Percentiles rank a stretch among this genome's conserved stretches.
Evolutionary conservation across 768 basidiomycete species (phyloP).

Genomic region (Suillus paluster): DNA sequence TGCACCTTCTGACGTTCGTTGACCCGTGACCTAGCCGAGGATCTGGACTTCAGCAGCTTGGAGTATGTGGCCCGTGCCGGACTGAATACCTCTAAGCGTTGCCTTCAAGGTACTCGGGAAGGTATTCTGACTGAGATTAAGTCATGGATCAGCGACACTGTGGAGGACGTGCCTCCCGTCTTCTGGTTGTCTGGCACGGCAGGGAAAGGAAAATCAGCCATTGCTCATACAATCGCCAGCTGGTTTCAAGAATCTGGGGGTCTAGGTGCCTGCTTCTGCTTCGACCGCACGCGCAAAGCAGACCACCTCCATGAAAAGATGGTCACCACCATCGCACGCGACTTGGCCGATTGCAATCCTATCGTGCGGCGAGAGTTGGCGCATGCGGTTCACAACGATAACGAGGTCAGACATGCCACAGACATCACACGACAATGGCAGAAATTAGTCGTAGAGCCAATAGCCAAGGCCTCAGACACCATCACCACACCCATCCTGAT

Average conservation of each 20-base stretch:
- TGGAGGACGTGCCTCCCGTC: slow-evolving; percentile 18
- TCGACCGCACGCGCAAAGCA: slow-evolving; percentile 25
- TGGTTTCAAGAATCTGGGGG: slow-evolving; percentile 17
- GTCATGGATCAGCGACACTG: slow-evolving; percentile 22
- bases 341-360: slow-evolving; percentile 27
- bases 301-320: slow-evolving; percentile 26
- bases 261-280: slow-evolving; percentile 41
- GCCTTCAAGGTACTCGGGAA: slow-evolving; percentile 24
- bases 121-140: slow-evolving; percentile 28
- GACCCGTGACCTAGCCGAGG: not conserved
- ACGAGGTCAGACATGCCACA: not conserved
- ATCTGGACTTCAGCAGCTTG: slow-evolving; percentile 1
- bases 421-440: slow-evolving; percentile 18
- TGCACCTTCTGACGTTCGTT: not conserved
- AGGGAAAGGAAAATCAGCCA: slow-evolving; percentile 44
- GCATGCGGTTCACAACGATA: slow-evolving; percentile 11
- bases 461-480: slow-evolving; percentile 8
- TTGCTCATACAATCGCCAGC: slow-evolving; percentile 39
- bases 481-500: slow-evolving; percentile 25
- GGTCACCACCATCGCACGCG: slow-evolving; percentile 37
- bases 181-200: slow-evolving; percentile 38
- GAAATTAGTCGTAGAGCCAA: slow-evolving; percentile 24
- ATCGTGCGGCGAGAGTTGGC: not conserved
- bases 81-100: slow-evolving; percentile 13
- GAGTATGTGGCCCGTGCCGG: slow-evolving; percentile 6